These are phyloP conservation scores for Cladobotryum mycophilum DNA, from an alignment of 2,329 filamentous ascomycete genomes.

Conservation along the genomic window DNA sequence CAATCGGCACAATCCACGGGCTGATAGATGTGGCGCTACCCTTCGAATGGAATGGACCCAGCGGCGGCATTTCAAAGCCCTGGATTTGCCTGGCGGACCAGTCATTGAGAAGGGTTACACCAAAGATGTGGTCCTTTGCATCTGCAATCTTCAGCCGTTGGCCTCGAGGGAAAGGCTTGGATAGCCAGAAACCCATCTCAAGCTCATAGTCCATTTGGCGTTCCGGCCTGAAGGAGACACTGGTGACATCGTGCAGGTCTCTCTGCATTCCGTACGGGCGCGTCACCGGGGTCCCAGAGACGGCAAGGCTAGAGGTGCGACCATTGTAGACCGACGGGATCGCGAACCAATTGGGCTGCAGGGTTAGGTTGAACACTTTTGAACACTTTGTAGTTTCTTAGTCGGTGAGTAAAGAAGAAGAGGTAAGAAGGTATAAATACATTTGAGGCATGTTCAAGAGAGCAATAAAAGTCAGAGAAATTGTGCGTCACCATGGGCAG, in stretches of 20 bases:
- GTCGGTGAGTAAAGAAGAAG: too few species aligned
- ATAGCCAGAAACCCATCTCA: conserved; percentile 64
- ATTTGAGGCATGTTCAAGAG: background rate
- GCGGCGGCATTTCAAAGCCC: conserved; percentile 47
- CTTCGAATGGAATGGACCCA: conserved; percentile 54
- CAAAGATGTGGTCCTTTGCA: conserved; percentile 62
- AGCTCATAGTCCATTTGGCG: conserved; percentile 60
- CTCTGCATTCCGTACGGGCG: conserved; percentile 60
- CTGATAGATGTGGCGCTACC: conserved; percentile 49
- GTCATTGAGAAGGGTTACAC: conserved; percentile 56
- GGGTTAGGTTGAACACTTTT: background rate
- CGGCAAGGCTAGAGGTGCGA: conserved; percentile 61
- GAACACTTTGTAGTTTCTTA: background rate
- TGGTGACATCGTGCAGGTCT: background rate
- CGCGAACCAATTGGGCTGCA: conserved; percentile 56
- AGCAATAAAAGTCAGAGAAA: background rate
- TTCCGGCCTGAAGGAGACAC: background rate
- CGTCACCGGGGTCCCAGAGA: conserved; percentile 61
- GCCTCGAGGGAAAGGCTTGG: conserved; percentile 53
- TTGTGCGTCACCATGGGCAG: background rate
- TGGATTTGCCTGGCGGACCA: conserved; percentile 55
- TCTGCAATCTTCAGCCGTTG: conserved; percentile 54
- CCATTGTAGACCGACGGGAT: conserved; percentile 71
- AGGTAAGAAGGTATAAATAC: background rate
- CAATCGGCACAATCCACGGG: conserved; percentile 51